Conservation (phyloP, 129 eudicot species). For the Chrysanthemum lavandulifolium region DNA sequence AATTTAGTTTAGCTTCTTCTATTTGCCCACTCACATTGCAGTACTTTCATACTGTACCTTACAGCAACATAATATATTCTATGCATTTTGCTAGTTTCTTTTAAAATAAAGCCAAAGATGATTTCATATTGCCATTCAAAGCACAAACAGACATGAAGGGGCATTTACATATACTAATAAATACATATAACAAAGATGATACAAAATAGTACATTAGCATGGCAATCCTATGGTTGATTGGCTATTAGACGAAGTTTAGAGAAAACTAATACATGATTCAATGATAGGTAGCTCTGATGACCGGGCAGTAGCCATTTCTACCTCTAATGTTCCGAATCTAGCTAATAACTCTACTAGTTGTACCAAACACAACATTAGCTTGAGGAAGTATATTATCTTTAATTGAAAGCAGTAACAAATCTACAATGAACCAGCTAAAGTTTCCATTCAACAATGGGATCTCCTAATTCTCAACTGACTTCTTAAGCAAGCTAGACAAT, state of each 20-base stretch:
- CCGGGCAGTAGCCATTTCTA: background rate
- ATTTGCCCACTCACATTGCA: no score
- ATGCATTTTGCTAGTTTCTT: background rate
- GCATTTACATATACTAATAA: background rate
- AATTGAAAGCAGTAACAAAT: background rate
- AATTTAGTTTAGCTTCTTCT: no score
- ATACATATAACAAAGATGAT: no score
- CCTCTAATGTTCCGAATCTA: background rate
- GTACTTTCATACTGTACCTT: background rate
- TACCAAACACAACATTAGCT: constrained; percentile 2
- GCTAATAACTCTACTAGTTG: background rate
- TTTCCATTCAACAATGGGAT: no score
- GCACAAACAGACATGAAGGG: no score
- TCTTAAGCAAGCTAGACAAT: no score
- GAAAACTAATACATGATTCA: background rate
- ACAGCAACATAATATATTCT: background rate
- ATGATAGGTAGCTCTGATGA: background rate
- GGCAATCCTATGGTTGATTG: background rate
- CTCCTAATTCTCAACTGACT: no score
- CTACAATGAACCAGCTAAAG: no score
- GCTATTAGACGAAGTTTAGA: background rate
- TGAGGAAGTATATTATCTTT: background rate
- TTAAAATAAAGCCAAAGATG: background rate
- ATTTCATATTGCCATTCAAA: background rate
- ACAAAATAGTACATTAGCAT: no score